Conservation (phyloP, 768 basidiomycete species). For the Pleurotus giganteus region DNA sequence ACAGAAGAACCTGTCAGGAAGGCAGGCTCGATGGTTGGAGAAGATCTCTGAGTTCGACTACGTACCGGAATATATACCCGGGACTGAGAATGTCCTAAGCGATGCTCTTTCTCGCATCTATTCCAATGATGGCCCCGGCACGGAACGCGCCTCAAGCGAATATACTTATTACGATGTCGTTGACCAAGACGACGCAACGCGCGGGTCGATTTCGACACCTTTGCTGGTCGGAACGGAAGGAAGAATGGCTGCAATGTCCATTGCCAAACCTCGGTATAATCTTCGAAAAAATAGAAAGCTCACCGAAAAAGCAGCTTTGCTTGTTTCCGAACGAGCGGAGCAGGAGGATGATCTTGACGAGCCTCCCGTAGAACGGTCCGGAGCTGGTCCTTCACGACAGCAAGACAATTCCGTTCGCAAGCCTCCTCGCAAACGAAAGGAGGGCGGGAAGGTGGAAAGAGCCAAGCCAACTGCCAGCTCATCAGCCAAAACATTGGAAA, state of each 20-base stretch:
- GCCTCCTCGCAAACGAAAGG: constrained; percentile 20
- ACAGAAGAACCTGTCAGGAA: constrained; percentile 28
- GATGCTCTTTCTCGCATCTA: constrained; percentile 28
- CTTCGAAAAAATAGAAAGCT: too few relatives aligned
- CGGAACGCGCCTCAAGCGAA: constrained; percentile 8
- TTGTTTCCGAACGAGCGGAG: too few relatives aligned
- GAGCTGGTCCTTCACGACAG: constrained; percentile 12
- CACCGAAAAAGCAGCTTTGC: too few relatives aligned
- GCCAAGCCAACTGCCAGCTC: constrained; percentile 2
- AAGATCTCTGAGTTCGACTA: constrained; percentile 26
- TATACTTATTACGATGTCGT: constrained; percentile 6
- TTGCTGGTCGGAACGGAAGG: too few relatives aligned
- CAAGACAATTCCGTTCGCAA: constrained; percentile 23
- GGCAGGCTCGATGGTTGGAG: constrained; percentile 38
- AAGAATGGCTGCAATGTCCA: too few relatives aligned
- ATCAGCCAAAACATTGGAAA: too few relatives aligned
- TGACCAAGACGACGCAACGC: too few relatives aligned
- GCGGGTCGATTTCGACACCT: too few relatives aligned
- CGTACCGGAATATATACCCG: constrained; percentile 24
- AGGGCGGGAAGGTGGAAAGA: constrained; percentile 17
- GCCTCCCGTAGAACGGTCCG: too few relatives aligned
- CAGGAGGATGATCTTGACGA: too few relatives aligned
- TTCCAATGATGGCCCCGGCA: constrained; percentile 13
- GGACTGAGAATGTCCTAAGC: constrained; percentile 26
- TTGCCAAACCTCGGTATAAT: too few relatives aligned